Evolutionary conservation across 2,329 filamentous ascomycete species (phyloP).

Genomic region (Sarocladiaceae sp.): DNA sequence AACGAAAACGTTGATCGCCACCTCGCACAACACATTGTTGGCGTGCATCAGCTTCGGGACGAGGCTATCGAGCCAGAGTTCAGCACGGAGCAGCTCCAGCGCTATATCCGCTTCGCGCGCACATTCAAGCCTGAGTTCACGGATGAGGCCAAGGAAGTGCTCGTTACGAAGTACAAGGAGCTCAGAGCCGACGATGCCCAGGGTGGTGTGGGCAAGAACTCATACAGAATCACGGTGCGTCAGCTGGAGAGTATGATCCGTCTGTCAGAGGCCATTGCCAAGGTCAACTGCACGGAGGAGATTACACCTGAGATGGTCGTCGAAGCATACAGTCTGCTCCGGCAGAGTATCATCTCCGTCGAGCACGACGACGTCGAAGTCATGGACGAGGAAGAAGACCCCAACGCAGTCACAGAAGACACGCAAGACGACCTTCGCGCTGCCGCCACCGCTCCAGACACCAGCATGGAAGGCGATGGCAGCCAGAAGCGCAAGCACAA

Average conservation of each 20-base stretch:
- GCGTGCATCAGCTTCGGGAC: constrained; percentile 86
- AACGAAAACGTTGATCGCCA: constrained; percentile 88
- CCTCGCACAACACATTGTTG: constrained; percentile 89
- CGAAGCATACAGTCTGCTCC: constrained; percentile 84
- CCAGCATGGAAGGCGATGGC: constrained; percentile 29
- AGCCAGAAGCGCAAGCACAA: constrained; percentile 61
- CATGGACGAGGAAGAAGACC: constrained; percentile 60
- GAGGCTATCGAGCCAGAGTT: constrained; percentile 89
- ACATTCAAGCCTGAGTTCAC: constrained; percentile 94
- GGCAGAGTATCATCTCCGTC: constrained; percentile 94
- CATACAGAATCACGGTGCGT: constrained; percentile 93
- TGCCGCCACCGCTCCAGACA: constrained; percentile 38
- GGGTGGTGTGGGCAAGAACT: constrained; percentile 88
- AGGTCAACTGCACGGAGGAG: constrained; percentile 92
- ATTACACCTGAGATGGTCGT: constrained; percentile 78
- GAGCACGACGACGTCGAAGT: constrained; percentile 97
- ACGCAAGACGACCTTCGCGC: constrained; percentile 39
- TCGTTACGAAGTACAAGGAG: constrained; percentile 94
- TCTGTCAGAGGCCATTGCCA: constrained; percentile 93
- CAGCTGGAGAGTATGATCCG: constrained; percentile 96
- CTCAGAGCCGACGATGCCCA: constrained; percentile 88
- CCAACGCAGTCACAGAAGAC: constrained; percentile 23
- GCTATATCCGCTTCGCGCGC: constrained; percentile 92
- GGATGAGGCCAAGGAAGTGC: constrained; percentile 72
- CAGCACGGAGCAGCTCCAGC: constrained; percentile 90